A percentile compares a stretch with the other conserved stretches of the same genome.
Conservation (phyloP, 2,329 filamentous ascomycete genomes). For the Seiridium unicorne region DNA sequence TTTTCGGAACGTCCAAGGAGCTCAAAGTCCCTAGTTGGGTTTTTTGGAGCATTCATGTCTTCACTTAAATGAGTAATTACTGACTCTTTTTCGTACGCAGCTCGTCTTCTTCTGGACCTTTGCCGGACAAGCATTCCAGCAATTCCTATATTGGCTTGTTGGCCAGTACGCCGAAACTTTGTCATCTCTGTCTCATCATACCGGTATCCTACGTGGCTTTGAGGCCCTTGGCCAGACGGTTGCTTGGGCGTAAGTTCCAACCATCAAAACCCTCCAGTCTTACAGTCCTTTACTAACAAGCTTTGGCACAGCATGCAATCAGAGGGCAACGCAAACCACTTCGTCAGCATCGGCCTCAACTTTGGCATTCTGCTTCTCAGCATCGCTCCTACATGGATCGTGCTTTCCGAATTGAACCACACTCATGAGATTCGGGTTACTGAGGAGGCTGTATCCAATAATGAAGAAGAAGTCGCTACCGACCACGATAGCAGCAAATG, state of each 20-base stretch:
- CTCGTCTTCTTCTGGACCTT: constrained; percentile 28
- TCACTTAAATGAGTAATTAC: too few relatives aligned
- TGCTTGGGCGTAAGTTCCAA: constrained; percentile 24
- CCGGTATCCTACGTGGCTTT: constrained; percentile 27
- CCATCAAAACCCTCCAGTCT: background rate
- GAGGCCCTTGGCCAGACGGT: constrained; percentile 30
- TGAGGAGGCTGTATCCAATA: background rate
- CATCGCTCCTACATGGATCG: constrained; percentile 27
- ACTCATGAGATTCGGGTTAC: constrained; percentile 22
- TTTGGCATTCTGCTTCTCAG: constrained; percentile 27
- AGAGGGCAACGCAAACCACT: constrained; percentile 28
- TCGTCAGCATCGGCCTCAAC: constrained; percentile 29
- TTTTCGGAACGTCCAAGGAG: too few relatives aligned
- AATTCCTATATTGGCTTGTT: constrained; percentile 30
- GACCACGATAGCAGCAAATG: background rate
- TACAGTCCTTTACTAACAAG: background rate
- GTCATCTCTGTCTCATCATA: constrained; percentile 28
- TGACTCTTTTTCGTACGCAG: too few relatives aligned
- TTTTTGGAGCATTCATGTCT: too few relatives aligned
- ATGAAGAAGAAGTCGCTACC: constrained; percentile 1
- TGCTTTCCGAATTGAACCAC: constrained; percentile 26
- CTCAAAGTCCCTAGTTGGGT: too few relatives aligned
- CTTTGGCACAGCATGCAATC: constrained; percentile 24
- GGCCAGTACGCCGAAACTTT: constrained; percentile 29
- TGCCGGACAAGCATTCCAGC: constrained; percentile 29